These are phyloP conservation scores for Hondaea fermentalgiana DNA, from an alignment of 108 stramenopile species.

Conservation along the genomic window DNA sequence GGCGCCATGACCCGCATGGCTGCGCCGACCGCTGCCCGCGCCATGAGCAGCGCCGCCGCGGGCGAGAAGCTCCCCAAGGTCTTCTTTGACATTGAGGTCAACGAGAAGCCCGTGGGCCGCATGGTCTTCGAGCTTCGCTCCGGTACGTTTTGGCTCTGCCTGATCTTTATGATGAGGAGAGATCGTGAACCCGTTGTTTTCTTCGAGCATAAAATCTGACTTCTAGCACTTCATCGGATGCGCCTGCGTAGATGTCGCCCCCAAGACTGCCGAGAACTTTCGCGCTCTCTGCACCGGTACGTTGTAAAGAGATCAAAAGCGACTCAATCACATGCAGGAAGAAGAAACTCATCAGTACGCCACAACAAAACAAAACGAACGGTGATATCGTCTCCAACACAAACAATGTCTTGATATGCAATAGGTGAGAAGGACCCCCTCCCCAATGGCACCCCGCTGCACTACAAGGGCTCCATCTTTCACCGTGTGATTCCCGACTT, in stretches of 20 bases:
- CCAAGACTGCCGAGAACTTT: conserved; percentile 63
- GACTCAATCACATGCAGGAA: too few relatives aligned
- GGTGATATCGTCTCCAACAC: too few relatives aligned
- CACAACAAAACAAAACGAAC: too few relatives aligned
- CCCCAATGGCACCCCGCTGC: conserved; percentile 53
- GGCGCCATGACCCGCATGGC: not conserved
- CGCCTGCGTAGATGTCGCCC: conserved; percentile 39
- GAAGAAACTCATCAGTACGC: too few relatives aligned
- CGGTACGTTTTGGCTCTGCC: conserved; percentile 28
- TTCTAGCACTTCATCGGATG: not conserved
- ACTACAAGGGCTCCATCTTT: conserved; percentile 62
- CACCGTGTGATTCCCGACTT: conserved; percentile 84
- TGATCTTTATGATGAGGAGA: not conserved
- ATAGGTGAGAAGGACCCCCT: conserved; percentile 65
- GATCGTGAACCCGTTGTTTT: not conserved
- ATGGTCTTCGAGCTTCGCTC: conserved; percentile 27
- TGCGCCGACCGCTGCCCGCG: not conserved
- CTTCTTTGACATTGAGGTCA: conserved; percentile 46
- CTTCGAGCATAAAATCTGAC: not conserved
- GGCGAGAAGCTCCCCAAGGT: conserved; percentile 20
- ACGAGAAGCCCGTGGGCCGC: not conserved
- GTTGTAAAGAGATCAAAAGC: conserved; percentile 14
- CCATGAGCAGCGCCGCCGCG: conserved; percentile 2
- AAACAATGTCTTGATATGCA: too few relatives aligned
- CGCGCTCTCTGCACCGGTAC: conserved; percentile 93